phyloP scores from a whole-genome alignment of 495 filamentous ascomycete genomes.

The Pyronema domesticum region DNA sequence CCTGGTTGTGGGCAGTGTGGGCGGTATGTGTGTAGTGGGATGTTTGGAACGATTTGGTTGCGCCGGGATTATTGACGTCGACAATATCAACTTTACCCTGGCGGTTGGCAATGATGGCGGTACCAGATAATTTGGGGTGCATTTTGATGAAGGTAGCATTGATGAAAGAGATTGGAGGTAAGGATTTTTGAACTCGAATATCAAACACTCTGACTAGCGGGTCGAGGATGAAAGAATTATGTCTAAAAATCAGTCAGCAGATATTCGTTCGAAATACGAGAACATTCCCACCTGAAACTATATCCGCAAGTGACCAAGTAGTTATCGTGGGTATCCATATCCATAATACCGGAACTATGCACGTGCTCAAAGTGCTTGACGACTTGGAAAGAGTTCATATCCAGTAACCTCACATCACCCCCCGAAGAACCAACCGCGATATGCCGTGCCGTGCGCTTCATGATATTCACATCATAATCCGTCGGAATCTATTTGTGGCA shows the following conservation, averaged over 20 bases:
- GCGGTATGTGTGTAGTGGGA: slow-evolving; percentile 65
- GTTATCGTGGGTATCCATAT: slow-evolving; percentile 88
- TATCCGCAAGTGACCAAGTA: slow-evolving; percentile 91
- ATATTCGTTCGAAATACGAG: not conserved
- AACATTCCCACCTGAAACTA: slow-evolving; percentile 40
- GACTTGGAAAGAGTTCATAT: slow-evolving; percentile 54
- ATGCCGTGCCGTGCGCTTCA: slow-evolving; percentile 64
- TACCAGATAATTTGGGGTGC: slow-evolving; percentile 87
- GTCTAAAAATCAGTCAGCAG: slow-evolving; percentile 24
- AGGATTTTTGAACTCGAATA: slow-evolving; percentile 62
- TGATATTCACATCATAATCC: slow-evolving; percentile 62
- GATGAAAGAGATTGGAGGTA: slow-evolving; percentile 82
- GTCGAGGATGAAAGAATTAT: slow-evolving; percentile 49
- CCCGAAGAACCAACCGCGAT: slow-evolving; percentile 77
- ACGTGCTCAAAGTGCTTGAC: slow-evolving; percentile 69
- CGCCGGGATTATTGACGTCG: slow-evolving; percentile 85
- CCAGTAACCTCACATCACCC: slow-evolving; percentile 73
- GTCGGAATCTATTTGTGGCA: slow-evolving; percentile 38
- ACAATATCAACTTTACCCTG: slow-evolving; percentile 84
- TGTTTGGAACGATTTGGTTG: slow-evolving; percentile 35
- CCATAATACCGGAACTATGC: slow-evolving; percentile 64
- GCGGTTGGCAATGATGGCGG: slow-evolving; percentile 75
- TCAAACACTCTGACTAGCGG: slow-evolving; percentile 88
- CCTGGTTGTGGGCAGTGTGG: slow-evolving; percentile 30
- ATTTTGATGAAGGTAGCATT: slow-evolving; percentile 84